Evolutionary conservation across 2,329 filamentous ascomycete genomes (phyloP).

Genomic region (Exserohilum rostratum): DNA sequence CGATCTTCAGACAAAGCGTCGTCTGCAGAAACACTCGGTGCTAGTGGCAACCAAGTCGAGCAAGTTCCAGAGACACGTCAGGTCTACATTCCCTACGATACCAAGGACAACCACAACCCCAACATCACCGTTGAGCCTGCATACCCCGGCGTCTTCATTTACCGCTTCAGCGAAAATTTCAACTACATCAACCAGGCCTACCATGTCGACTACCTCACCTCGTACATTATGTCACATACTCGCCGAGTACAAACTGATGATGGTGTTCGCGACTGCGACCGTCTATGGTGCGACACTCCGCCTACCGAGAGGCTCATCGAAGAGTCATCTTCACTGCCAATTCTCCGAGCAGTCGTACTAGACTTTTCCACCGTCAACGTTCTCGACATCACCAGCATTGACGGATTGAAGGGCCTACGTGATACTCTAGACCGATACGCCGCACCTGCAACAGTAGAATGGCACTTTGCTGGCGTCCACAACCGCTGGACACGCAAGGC

Average conservation of each 20-base stretch:
- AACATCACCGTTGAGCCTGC: constrained; percentile 65
- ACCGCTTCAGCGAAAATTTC: constrained; percentile 89
- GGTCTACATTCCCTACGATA: constrained; percentile 43
- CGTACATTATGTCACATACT: constrained; percentile 64
- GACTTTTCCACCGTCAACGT: constrained; percentile 63
- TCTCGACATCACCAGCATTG: constrained; percentile 62
- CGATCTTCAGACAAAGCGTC: constrained; percentile 53
- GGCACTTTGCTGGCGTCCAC: constrained; percentile 58
- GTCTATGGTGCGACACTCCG: constrained; percentile 62
- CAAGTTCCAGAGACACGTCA: constrained; percentile 10
- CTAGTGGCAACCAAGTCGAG: not conserved
- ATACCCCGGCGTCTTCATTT: constrained; percentile 86
- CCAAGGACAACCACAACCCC: constrained; percentile 65
- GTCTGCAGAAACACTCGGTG: constrained; percentile 42
- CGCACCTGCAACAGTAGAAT: constrained; percentile 44
- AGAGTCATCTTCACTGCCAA: constrained; percentile 45
- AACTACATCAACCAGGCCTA: constrained; percentile 91
- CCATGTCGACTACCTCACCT: constrained; percentile 77
- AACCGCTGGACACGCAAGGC: constrained; percentile 65
- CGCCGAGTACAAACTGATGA: constrained; percentile 28
- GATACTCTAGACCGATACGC: constrained; percentile 61
- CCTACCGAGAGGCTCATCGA: constrained; percentile 35
- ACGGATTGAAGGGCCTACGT: constrained; percentile 61
- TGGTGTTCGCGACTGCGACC: constrained; percentile 43
- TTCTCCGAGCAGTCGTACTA: constrained; percentile 61